Evolutionary conservation across 2,329 filamentous ascomycete genomes (phyloP).

Genomic region (Acrodontium crateriforme): DNA sequence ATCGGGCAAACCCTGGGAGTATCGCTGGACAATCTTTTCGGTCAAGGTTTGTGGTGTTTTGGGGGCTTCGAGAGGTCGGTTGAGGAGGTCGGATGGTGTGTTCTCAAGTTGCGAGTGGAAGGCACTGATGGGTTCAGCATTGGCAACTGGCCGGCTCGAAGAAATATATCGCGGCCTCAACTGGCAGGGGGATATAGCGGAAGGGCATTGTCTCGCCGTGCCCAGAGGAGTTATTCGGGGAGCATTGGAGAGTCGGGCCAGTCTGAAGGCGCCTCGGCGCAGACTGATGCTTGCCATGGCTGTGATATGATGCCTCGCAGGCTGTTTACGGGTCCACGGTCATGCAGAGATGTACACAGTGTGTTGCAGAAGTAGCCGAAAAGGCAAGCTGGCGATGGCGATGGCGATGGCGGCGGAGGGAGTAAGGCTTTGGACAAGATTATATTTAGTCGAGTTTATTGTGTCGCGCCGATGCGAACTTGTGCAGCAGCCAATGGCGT

Average conservation of each 20-base stretch:
- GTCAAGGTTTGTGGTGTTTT: constrained; percentile 61
- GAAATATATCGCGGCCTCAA: constrained; percentile 16
- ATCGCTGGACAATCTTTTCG: constrained; percentile 81
- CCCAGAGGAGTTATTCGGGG: no score
- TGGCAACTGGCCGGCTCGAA: constrained; percentile 9
- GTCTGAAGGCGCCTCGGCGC: constrained; percentile 10
- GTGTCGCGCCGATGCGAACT: neutral
- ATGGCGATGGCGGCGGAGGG: no score
- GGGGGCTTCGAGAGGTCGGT: constrained; percentile 37
- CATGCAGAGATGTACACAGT: no score
- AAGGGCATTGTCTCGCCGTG: constrained; percentile 4
- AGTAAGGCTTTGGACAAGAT: no score
- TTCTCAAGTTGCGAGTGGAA: constrained; percentile 53
- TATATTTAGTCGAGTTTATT: no score
- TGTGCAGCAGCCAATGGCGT: constrained; percentile 1
- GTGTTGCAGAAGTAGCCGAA: no score
- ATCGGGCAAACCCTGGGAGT: constrained; percentile 59
- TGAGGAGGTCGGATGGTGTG: constrained; percentile 57
- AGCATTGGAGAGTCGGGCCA: constrained; percentile 4
- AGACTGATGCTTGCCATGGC: constrained; percentile 9
- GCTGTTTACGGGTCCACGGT: no score
- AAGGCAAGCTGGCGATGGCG: no score
- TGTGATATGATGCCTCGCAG: neutral
- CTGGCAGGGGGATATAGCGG: no score
- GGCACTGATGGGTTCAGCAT: constrained; percentile 32